These are phyloP conservation scores for Arthrobotrys iridis DNA, from an alignment of 2,329 filamentous ascomycete species.

Conservation along the genomic window DNA sequence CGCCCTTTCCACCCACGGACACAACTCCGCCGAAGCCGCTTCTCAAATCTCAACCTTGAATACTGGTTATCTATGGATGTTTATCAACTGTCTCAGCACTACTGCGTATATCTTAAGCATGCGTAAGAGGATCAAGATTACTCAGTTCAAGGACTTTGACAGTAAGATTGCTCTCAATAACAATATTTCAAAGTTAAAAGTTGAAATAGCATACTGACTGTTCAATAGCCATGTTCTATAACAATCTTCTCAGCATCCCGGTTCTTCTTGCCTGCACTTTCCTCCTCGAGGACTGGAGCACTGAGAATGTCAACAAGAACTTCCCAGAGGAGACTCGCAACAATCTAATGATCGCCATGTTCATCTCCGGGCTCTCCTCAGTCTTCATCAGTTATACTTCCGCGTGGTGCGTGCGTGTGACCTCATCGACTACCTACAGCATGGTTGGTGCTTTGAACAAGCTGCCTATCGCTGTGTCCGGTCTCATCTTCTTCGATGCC, in stretches of 20 bases:
- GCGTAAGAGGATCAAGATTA: slow-evolving; percentile 98
- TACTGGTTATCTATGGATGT: slow-evolving; percentile 96
- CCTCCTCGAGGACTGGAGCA: slow-evolving; percentile 90
- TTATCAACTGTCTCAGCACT: slow-evolving; percentile 93
- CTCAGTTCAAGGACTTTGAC: slow-evolving; percentile 99
- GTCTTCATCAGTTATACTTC: slow-evolving; percentile 99
- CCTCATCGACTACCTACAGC: slow-evolving; percentile 87
- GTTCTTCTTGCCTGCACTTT: slow-evolving; percentile 85
- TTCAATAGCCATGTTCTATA: slow-evolving; percentile 93
- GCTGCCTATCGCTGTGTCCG: slow-evolving; percentile 90
- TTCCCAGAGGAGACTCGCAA: slow-evolving; percentile 86
- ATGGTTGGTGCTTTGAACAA: slow-evolving; percentile 99
- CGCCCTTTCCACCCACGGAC: slow-evolving; percentile 73
- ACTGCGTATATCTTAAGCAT: slow-evolving; percentile 89
- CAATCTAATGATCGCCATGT: slow-evolving; percentile 83
- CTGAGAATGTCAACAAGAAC: slow-evolving; percentile 82
- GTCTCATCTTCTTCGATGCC: slow-evolving; percentile 93
- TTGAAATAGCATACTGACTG: slow-evolving; percentile 59
- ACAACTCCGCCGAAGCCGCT: slow-evolving; percentile 69
- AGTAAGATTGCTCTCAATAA: slow-evolving; percentile 72
- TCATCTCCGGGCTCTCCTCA: slow-evolving; percentile 89
- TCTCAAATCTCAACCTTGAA: slow-evolving; percentile 88
- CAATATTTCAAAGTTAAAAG: no score
- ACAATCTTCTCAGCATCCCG: slow-evolving; percentile 96
- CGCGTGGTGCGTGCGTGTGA: slow-evolving; percentile 97